A percentile compares a stretch with the other conserved stretches of the same genome.
These are phyloP conservation scores for Erythrophleum fordii DNA, from an alignment of 306 rosid genomes.

Conservation along the genomic window DNA sequence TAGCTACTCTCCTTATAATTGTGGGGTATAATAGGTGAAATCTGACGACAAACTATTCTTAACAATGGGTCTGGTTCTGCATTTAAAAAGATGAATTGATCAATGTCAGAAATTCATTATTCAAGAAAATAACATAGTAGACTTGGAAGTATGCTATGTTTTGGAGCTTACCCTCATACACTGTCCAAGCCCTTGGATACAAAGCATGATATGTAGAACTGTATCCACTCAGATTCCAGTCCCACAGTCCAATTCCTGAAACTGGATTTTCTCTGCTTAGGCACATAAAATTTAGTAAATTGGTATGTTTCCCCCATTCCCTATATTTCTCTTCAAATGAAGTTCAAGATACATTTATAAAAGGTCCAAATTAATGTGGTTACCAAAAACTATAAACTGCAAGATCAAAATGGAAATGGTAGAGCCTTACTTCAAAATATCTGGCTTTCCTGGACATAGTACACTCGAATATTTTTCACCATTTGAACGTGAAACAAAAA, in stretches of 20 bases:
- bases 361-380: conserved; percentile 19
- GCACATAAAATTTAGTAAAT: conserved; percentile 35
- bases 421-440: conserved; percentile 60
- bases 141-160: conserved; percentile 31
- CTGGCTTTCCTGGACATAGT: conserved; percentile 63
- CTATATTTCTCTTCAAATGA: conserved; percentile 26
- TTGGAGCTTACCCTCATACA: conserved; percentile 70
- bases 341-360: conserved; percentile 23
- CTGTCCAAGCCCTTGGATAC: conserved; percentile 95
- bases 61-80: conserved; percentile 91
- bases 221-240: conserved; percentile 87
- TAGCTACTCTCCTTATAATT: conserved; percentile 96
- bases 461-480: conserved; percentile 81
- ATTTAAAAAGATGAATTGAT: conserved; percentile 39
- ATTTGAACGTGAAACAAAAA: conserved; percentile 76
- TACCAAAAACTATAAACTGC: conserved; percentile 23
- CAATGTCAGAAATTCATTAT: conserved; percentile 23
- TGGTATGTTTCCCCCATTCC: neutral
- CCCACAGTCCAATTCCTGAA: conserved; percentile 90
- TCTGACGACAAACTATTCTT: conserved; percentile 86
- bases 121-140: conserved; percentile 22
- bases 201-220: conserved; percentile 86
- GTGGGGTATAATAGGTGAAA: conserved; percentile 92
- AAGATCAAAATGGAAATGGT: conserved; percentile 20
- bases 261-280: conserved; percentile 63